Evolutionary conservation across 495 filamentous ascomycete genomes (phyloP).

Genomic region (Hypoxylon crocopeplum): DNA sequence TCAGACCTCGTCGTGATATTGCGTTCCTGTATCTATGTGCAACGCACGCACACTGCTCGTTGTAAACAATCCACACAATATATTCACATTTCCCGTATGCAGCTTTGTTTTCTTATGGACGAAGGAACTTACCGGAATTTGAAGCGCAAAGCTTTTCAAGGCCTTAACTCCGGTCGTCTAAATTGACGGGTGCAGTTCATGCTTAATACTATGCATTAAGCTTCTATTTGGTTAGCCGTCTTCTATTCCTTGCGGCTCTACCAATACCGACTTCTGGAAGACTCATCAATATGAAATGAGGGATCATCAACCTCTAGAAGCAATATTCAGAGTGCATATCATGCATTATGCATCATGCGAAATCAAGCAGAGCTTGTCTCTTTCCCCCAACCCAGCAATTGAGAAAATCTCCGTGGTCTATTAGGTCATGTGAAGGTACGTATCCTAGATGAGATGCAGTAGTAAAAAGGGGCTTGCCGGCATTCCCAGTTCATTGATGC

Average conservation of each 20-base stretch:
- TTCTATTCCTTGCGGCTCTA: constrained; percentile 14
- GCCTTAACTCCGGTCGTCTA: background rate
- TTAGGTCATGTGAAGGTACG: constrained; percentile 15
- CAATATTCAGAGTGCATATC: constrained; percentile 11
- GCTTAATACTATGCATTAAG: constrained; percentile 14
- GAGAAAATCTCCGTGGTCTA: constrained; percentile 3
- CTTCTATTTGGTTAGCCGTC: constrained; percentile 1
- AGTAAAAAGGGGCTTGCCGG: background rate
- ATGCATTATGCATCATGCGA: constrained; percentile 28
- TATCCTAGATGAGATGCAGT: no score
- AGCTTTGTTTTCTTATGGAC: background rate
- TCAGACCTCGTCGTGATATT: constrained; percentile 27
- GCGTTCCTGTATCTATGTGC: background rate
- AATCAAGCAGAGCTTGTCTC: background rate
- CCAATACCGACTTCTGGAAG: constrained; percentile 2
- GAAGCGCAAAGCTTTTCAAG: background rate
- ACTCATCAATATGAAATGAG: constrained; percentile 8
- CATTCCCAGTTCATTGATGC: constrained; percentile 1
- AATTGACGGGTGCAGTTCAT: constrained; percentile 17
- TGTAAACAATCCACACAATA: background rate
- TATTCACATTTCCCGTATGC: constrained; percentile 7
- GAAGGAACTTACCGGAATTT: constrained; percentile 5
- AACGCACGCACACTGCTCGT: background rate
- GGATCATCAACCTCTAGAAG: constrained; percentile 5
- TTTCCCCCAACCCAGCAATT: constrained; percentile 18